A percentile compares a stretch with the other conserved stretches of the same genome.
Evolutionary conservation across 2,329 filamentous ascomycete species (phyloP).

Genomic region (Aspergillus arachidicola): DNA sequence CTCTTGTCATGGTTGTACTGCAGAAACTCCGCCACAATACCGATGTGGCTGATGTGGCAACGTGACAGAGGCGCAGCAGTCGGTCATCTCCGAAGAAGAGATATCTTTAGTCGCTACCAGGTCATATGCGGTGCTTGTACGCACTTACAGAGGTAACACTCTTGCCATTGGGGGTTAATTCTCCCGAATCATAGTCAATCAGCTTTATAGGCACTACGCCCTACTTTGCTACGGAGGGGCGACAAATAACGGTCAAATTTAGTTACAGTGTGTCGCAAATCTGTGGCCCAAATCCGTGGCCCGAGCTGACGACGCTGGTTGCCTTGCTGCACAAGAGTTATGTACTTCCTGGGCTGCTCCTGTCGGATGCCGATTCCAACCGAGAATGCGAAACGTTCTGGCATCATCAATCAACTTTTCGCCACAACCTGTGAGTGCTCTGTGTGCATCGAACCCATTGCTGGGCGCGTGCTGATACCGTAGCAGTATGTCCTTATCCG

Average conservation of each 20-base stretch:
- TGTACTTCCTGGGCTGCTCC: neutral
- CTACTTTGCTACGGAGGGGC: neutral
- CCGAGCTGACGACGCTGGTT: slow-evolving; percentile 12
- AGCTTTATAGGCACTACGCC: neutral
- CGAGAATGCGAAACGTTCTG: slow-evolving; percentile 16
- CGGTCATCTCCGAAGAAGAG: slow-evolving; percentile 12
- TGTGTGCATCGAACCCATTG: slow-evolving; percentile 15
- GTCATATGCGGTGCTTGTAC: slow-evolving; percentile 5
- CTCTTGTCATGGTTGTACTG: slow-evolving; percentile 4
- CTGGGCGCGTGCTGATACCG: slow-evolving; percentile 25
- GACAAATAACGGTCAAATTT: slow-evolving; percentile 4
- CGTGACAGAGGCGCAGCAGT: slow-evolving; percentile 15
- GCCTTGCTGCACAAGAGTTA: neutral
- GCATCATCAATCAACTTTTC: slow-evolving; percentile 12
- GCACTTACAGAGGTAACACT: slow-evolving; percentile 1
- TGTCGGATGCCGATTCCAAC: slow-evolving; percentile 18
- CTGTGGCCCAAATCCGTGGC: neutral
- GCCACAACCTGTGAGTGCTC: slow-evolving; percentile 19
- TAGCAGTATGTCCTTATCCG: slow-evolving; percentile 14
- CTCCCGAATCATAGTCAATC: neutral
- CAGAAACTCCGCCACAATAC: slow-evolving; percentile 15
- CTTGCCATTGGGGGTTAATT: neutral
- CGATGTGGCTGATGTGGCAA: slow-evolving; percentile 10
- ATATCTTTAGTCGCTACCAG: neutral
- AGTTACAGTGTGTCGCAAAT: slow-evolving; percentile 4